phyloP scores from a whole-genome alignment of 352 stramenopile genomes.

The Globisporangium acanthophoron region DNA sequence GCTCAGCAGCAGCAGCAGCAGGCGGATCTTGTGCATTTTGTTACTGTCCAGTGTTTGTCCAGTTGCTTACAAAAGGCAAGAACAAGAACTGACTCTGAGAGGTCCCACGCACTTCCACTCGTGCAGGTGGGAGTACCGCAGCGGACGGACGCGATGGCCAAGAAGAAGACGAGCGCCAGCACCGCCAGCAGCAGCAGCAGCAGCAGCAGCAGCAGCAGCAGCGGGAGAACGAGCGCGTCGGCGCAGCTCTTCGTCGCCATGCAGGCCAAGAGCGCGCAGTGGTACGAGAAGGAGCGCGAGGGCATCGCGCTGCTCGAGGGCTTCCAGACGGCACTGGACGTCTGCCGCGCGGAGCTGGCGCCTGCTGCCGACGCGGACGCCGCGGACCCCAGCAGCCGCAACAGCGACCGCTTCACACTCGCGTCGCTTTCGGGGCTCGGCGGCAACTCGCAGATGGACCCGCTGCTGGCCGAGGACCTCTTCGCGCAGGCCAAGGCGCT shows the following conservation, averaged over 20 bases:
- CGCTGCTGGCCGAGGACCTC: constrained; percentile 61
- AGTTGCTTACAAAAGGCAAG: too few relatives aligned
- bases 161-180: constrained; percentile 28
- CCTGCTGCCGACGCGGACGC: not conserved
- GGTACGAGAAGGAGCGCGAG: constrained; percentile 60
- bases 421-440: constrained; percentile 24
- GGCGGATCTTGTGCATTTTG: constrained; percentile 1
- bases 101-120: too few relatives aligned
- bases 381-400: not conserved
- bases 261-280: constrained; percentile 36
- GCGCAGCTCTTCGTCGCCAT: constrained; percentile 32
- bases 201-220: constrained; percentile 4
- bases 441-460: constrained; percentile 44
- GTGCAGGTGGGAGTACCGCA: too few relatives aligned
- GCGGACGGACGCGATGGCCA: constrained; percentile 19
- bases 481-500: constrained; percentile 56
- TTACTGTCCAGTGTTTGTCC: too few relatives aligned
- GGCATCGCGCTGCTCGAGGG: constrained; percentile 59
- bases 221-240: not conserved
- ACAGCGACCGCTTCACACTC: not conserved
- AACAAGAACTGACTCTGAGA: too few relatives aligned
- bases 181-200: too few relatives aligned
- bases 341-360: constrained; percentile 21
- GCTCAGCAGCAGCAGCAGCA: constrained; percentile 4
- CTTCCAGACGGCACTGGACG: constrained; percentile 62